Conservation (phyloP, 139 green algal genomes). For the Chlorella sp. region DNA sequence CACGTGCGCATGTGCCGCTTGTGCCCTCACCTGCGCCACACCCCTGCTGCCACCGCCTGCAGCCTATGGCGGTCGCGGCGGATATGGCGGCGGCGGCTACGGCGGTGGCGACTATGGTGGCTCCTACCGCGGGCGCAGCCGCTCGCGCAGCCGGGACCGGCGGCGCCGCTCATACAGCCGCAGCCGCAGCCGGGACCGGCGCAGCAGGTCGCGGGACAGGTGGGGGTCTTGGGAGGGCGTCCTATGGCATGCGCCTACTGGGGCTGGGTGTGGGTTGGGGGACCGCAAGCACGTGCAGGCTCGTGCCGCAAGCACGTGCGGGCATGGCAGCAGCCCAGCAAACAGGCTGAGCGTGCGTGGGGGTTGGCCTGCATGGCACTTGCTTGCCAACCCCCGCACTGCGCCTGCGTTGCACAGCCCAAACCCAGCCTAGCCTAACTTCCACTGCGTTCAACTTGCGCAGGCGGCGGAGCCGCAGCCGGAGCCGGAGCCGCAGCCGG, state of each 20-base stretch:
- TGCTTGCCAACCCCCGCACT: too few species aligned
- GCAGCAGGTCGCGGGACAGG: background rate
- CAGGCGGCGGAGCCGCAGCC: background rate
- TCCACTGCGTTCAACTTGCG: too few species aligned
- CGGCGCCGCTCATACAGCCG: background rate
- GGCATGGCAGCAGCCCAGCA: background rate
- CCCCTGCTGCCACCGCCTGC: background rate
- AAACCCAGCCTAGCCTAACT: too few species aligned
- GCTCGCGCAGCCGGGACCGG: conserved; percentile 13
- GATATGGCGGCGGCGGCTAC: background rate
- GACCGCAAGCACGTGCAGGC: background rate
- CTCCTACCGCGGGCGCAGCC: conserved; percentile 2
- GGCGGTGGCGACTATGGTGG: conserved; percentile 5
- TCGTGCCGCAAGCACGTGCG: too few species aligned
- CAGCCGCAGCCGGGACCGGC: background rate
- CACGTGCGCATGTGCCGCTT: too few species aligned
- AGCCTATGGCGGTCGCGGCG: background rate
- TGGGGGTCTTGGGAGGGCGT: background rate
- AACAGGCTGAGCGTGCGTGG: too few species aligned
- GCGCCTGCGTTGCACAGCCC: too few species aligned
- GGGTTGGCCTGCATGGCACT: too few species aligned
- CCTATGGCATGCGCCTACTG: background rate
- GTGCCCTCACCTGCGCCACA: too few species aligned
- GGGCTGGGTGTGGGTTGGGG: background rate
- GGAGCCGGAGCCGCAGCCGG: conserved; percentile 5